phyloP scores from a whole-genome alignment of 2,329 filamentous ascomycete species.

The Leptosphaerulina australis region DNA sequence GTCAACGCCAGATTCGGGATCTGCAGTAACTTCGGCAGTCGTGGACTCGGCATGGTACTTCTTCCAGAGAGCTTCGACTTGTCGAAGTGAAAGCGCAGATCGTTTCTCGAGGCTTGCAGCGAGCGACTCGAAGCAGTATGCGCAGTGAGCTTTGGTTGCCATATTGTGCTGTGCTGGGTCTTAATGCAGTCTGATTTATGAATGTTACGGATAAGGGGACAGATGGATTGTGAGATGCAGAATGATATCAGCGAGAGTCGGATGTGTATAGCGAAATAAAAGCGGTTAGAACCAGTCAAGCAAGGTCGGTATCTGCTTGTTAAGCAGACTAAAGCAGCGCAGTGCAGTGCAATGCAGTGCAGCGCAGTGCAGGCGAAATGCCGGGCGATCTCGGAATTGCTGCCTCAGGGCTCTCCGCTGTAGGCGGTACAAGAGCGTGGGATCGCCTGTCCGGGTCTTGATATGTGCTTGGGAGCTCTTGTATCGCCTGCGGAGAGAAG shows the following conservation, averaged over 20 bases:
- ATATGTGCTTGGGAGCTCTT: slow-evolving; percentile 33
- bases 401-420: slow-evolving; percentile 22
- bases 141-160: slow-evolving; percentile 85
- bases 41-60: slow-evolving; percentile 52
- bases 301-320: slow-evolving; percentile 8
- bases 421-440: slow-evolving; percentile 35
- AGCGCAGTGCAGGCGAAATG: slow-evolving; percentile 3
- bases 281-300: background rate
- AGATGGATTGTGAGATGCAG: background rate
- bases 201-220: background rate
- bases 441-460: slow-evolving; percentile 19
- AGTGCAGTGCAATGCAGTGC: no score
- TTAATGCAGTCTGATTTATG: background rate
- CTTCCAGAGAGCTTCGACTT: slow-evolving; percentile 73
- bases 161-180: slow-evolving; percentile 57
- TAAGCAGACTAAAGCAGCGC: slow-evolving; percentile 17
- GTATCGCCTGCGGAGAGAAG: slow-evolving; percentile 31
- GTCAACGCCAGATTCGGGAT: slow-evolving; percentile 34
- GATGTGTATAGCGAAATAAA: background rate
- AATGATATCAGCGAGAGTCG: background rate
- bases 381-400: slow-evolving; percentile 12
- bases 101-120: slow-evolving; percentile 75
- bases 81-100: slow-evolving; percentile 67
- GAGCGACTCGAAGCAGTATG: slow-evolving; percentile 90
- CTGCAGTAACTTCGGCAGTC: slow-evolving; percentile 22